Percentiles rank a stretch among this genome's conserved stretches.
Conservation (phyloP, 2,329 filamentous ascomycete genomes). For the Epichloe brachyelytri region DNA sequence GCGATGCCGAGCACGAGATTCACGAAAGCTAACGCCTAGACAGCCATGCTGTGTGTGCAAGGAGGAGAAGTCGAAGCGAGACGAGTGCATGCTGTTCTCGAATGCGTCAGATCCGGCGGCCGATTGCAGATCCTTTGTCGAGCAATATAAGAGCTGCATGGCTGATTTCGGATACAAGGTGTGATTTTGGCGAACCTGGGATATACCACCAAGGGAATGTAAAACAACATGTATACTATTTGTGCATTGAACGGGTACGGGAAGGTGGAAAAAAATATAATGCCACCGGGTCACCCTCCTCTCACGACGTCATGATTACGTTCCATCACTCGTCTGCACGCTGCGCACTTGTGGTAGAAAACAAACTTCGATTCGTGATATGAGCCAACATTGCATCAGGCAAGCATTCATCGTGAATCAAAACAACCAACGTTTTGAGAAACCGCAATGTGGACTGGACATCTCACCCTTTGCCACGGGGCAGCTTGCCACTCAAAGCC, state of each 20-base stretch:
- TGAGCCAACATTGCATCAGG: too few relatives aligned
- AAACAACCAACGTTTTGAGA: background rate
- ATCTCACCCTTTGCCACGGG: background rate
- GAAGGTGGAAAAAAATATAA: background rate
- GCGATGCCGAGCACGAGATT: conserved; percentile 1
- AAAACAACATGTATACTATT: conserved; percentile 13
- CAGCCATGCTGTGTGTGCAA: conserved; percentile 98
- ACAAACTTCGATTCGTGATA: too few relatives aligned
- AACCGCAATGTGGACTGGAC: background rate
- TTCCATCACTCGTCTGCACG: background rate
- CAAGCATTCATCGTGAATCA: background rate
- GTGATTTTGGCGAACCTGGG: conserved; percentile 16
- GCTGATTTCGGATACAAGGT: conserved; percentile 78
- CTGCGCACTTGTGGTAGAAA: background rate
- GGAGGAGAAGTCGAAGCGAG: conserved; percentile 78
- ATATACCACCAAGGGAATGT: background rate
- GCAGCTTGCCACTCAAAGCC: background rate
- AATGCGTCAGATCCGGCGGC: conserved; percentile 66
- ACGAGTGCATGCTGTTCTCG: conserved; percentile 99
- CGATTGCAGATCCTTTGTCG: conserved; percentile 72
- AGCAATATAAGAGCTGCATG: conserved; percentile 87
- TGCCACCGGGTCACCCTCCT: conserved; percentile 2
- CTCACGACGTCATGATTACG: background rate
- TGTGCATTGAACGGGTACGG: conserved; percentile 8
- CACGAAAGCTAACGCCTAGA: background rate